Evolutionary conservation across 345 rosid genomes (phyloP).

Genomic region (Acer saccharum): DNA sequence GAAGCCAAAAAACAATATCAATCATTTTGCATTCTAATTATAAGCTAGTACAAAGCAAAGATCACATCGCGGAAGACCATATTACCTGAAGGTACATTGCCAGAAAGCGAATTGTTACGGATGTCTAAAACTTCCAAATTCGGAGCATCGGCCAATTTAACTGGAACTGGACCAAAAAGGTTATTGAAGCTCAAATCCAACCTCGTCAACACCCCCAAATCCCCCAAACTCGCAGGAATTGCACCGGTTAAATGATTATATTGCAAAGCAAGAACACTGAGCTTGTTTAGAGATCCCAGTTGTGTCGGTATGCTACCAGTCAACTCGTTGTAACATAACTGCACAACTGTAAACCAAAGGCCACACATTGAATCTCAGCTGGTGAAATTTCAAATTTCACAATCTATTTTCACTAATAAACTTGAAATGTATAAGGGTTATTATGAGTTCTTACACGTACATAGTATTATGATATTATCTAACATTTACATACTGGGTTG

Average conservation of each 20-base stretch:
- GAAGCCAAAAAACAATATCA: neutral
- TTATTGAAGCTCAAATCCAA: slow-evolving; percentile 83
- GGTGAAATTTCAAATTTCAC: neutral
- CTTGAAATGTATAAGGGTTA: too few species aligned
- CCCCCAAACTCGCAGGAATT: slow-evolving; percentile 91
- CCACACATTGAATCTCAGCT: neutral
- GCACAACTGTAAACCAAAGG: slow-evolving; percentile 59
- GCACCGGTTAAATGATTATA: slow-evolving; percentile 82
- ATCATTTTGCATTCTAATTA: neutral
- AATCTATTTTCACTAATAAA: neutral
- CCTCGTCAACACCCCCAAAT: slow-evolving; percentile 58
- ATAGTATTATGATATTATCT: neutral
- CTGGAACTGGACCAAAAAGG: slow-evolving; percentile 86
- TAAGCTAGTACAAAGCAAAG: neutral
- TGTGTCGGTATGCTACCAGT: slow-evolving; percentile 80
- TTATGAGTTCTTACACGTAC: too few species aligned
- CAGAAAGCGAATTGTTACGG: slow-evolving; percentile 85
- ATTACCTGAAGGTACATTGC: slow-evolving; percentile 81
- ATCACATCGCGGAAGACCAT: neutral
- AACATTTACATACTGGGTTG: neutral
- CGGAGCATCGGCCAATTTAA: slow-evolving; percentile 61
- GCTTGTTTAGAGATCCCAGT: slow-evolving; percentile 69
- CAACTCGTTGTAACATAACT: slow-evolving; percentile 84
- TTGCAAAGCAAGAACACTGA: slow-evolving; percentile 78
- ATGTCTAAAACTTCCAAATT: slow-evolving; percentile 69